Percentiles rank a stretch among this genome's conserved stretches.
phyloP scores from a whole-genome alignment of 2,329 filamentous ascomycete species.

The Cladosporium sp. region DNA sequence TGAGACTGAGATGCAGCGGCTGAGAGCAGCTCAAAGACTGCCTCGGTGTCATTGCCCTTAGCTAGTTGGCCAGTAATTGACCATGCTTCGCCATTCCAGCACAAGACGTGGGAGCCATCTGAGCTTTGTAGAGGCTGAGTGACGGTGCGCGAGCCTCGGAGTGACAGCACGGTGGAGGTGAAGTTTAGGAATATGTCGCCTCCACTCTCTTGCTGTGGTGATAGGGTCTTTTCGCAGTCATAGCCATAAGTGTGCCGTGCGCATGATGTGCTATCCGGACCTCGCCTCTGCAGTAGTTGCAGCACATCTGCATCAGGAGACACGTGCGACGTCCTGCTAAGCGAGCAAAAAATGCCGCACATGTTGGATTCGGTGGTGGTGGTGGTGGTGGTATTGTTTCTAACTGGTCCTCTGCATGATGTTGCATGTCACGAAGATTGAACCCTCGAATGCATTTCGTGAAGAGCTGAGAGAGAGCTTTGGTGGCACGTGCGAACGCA shows the following conservation, averaged over 20 bases:
- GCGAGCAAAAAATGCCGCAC: constrained; percentile 40
- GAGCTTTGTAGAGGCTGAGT: constrained; percentile 69
- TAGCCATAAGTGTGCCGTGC: constrained; percentile 3
- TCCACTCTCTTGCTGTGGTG: constrained; percentile 7
- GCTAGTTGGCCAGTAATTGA: constrained; percentile 61
- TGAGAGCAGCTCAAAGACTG: constrained; percentile 62
- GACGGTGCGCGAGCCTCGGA: constrained; percentile 73
- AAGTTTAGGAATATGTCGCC: constrained; percentile 57
- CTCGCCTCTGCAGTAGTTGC: constrained; percentile 31
- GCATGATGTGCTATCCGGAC: constrained; percentile 31
- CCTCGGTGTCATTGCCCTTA: constrained; percentile 75
- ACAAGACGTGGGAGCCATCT: constrained; percentile 65
- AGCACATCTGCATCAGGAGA: constrained; percentile 25
- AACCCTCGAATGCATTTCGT: constrained; percentile 1
- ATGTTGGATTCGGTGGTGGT: constrained; percentile 23
- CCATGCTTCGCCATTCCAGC: constrained; percentile 99
- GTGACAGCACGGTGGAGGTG: constrained; percentile 81
- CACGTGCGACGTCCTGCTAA: constrained; percentile 29
- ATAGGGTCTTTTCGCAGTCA: not conserved
- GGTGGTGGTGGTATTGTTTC: not conserved
- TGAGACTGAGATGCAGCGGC: not conserved
- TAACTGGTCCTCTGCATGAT: not conserved
- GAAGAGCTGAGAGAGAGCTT: not conserved
- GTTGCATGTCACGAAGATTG: not conserved
- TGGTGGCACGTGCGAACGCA: constrained; percentile 12